Evolutionary conservation across 2,329 filamentous ascomycete species (phyloP).

Genomic region (Penicillium hordei): DNA sequence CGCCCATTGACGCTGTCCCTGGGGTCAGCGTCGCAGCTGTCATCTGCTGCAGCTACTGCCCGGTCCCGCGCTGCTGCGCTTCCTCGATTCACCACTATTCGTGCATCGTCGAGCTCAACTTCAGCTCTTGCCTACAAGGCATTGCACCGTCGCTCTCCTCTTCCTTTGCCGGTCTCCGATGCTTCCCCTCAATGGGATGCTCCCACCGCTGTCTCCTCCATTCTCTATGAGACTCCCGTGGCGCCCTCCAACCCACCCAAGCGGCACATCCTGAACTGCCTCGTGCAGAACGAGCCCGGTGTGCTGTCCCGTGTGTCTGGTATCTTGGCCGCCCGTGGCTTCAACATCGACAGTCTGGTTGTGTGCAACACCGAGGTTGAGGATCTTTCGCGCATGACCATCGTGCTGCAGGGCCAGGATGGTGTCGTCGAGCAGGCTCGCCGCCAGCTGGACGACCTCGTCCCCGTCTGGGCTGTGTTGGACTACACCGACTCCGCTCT

Average conservation of each 20-base stretch:
- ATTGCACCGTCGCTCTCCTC: constrained; percentile 83
- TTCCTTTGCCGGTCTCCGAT: constrained; percentile 74
- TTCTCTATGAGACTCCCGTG: constrained; percentile 95
- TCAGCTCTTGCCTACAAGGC: constrained; percentile 97
- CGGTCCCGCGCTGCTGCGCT: constrained; percentile 30
- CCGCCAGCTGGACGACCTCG: constrained; percentile 90
- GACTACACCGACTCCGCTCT: constrained; percentile 92
- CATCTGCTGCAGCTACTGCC: constrained; percentile 25
- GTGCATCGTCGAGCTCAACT: constrained; percentile 63
- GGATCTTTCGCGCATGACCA: constrained; percentile 97
- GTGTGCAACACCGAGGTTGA: constrained; percentile 98
- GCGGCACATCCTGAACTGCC: constrained; percentile 94
- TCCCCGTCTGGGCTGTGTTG: constrained; percentile 96
- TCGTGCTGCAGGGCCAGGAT: constrained; percentile 93
- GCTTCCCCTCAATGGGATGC: constrained; percentile 79
- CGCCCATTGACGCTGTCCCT: constrained; percentile 38
- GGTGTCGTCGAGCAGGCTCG: constrained; percentile 96
- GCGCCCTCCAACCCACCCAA: constrained; percentile 82
- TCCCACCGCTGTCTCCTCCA: constrained; percentile 93
- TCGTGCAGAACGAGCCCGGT: constrained; percentile 98
- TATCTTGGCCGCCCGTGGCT: constrained; percentile 90
- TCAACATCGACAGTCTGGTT: constrained; percentile 98
- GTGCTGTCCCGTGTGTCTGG: constrained; percentile 95
- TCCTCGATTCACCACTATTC: constrained; percentile 33
- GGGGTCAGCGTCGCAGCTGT: constrained; percentile 33